Conservation (phyloP, 1,284 basidiomycete species). For the Heterobasidion occidentale region DNA sequence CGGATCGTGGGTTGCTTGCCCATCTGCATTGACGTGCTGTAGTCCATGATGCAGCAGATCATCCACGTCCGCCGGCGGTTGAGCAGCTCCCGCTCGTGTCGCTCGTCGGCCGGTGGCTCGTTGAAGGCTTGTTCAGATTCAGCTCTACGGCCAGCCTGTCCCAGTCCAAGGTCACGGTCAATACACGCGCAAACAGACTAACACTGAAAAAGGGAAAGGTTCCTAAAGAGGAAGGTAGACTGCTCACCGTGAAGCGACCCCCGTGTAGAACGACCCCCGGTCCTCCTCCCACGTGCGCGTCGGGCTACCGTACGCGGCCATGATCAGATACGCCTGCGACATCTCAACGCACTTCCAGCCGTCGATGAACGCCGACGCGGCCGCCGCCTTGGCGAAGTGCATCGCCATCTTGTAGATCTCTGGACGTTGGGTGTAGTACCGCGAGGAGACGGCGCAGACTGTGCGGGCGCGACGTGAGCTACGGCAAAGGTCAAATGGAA, state of each 20-base stretch:
- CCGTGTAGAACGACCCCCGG: slow-evolving; percentile 74
- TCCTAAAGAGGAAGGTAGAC: too few relatives aligned
- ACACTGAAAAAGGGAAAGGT: background rate
- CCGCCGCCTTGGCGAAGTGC: slow-evolving; percentile 28
- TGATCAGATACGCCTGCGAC: slow-evolving; percentile 59
- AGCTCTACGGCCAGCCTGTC: slow-evolving; percentile 35
- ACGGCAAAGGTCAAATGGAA: too few relatives aligned
- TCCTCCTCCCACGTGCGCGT: slow-evolving; percentile 78
- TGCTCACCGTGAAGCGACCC: slow-evolving; percentile 63
- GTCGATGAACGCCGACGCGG: slow-evolving; percentile 24
- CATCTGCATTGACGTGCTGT: slow-evolving; percentile 33
- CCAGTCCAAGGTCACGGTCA: background rate
- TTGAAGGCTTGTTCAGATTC: slow-evolving; percentile 31
- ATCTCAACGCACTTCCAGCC: slow-evolving; percentile 72
- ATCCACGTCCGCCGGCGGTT: slow-evolving; percentile 40
- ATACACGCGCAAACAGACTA: background rate
- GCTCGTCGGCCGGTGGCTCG: slow-evolving; percentile 24
- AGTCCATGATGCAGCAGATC: slow-evolving; percentile 38
- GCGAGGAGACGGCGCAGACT: slow-evolving; percentile 30
- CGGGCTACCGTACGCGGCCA: slow-evolving; percentile 72
- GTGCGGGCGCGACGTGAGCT: background rate
- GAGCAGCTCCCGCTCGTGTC: slow-evolving; percentile 33
- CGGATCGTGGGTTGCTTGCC: slow-evolving; percentile 37
- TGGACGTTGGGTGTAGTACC: slow-evolving; percentile 26
- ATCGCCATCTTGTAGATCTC: slow-evolving; percentile 27